Percentiles rank a stretch among this genome's conserved stretches.
Conservation (phyloP, 331 rosid genomes). For the Spiraea crenata region DNA sequence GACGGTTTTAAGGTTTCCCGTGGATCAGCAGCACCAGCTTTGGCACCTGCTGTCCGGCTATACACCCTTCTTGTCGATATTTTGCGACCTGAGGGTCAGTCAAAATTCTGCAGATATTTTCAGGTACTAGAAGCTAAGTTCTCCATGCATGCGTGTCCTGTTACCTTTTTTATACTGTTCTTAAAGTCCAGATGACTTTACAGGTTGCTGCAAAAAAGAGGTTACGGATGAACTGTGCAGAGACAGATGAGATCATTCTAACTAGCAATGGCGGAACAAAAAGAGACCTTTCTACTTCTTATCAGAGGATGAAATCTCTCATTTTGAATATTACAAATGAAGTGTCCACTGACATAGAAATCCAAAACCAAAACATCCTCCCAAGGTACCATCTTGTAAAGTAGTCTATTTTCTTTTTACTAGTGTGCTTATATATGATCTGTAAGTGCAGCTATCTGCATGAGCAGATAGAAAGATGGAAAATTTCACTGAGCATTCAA, state of each 20-base stretch:
- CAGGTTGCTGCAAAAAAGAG: constrained; percentile 37
- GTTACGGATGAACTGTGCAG: constrained; percentile 26
- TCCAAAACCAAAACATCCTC: constrained; percentile 29
- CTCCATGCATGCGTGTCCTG: not conserved
- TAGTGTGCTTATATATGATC: too few species aligned
- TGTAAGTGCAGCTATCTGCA: too few species aligned
- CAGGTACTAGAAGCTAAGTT: constrained; percentile 21
- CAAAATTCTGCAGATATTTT: constrained; percentile 27
- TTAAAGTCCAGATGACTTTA: constrained; percentile 3
- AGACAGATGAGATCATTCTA: constrained; percentile 23
- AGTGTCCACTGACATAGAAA: constrained; percentile 29
- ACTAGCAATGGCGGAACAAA: constrained; percentile 10
- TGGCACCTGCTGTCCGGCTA: constrained; percentile 34
- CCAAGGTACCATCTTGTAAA: constrained; percentile 24
- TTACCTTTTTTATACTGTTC: not conserved
- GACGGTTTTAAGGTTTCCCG: constrained; percentile 21
- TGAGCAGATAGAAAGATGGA: too few species aligned
- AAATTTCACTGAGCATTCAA: too few species aligned
- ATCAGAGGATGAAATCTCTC: constrained; percentile 32
- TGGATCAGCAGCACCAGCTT: constrained; percentile 29
- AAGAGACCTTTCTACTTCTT: constrained; percentile 20
- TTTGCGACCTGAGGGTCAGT: constrained; percentile 30
- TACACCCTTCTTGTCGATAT: constrained; percentile 33
- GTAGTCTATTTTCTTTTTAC: not conserved
- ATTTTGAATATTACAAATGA: constrained; percentile 25